These are phyloP conservation scores for Cytospora leucostoma DNA, from an alignment of 2,329 filamentous ascomycete species.

Conservation along the genomic window DNA sequence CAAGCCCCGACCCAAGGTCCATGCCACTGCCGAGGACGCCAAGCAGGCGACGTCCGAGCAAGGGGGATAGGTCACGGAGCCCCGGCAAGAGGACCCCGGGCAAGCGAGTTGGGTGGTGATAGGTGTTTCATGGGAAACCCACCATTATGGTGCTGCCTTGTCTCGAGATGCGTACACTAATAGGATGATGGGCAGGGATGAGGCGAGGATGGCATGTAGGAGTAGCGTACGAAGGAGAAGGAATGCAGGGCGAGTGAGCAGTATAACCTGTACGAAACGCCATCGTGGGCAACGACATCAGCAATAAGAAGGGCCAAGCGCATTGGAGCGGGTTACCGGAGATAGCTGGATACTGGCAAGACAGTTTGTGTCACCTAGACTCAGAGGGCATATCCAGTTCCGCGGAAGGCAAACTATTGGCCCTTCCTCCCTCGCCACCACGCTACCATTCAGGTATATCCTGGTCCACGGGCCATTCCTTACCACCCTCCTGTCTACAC, in stretches of 20 bases:
- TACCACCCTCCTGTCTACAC: not conserved
- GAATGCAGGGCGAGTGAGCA: not conserved
- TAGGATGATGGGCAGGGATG: not conserved
- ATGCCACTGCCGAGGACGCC: constrained; percentile 50
- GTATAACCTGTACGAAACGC: not conserved
- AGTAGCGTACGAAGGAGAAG: not conserved
- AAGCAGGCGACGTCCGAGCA: constrained; percentile 51
- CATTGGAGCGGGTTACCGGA: not conserved
- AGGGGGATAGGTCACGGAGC: constrained; percentile 51
- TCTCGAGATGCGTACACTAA: not conserved
- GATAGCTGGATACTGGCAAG: not conserved
- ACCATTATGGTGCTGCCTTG: not conserved
- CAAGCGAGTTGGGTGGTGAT: constrained; percentile 11
- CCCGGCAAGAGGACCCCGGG: constrained; percentile 49
- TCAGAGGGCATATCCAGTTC: not conserved
- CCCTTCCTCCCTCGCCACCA: not conserved
- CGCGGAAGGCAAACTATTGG: too few relatives aligned
- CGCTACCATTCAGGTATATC: not conserved
- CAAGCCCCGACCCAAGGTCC: constrained; percentile 46
- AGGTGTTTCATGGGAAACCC: not conserved
- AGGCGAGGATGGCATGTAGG: not conserved
- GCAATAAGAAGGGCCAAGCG: not conserved
- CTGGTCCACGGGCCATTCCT: not conserved
- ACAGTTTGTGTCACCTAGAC: not conserved
- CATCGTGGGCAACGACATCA: not conserved